Evolutionary conservation across 1,284 basidiomycete genomes (phyloP).

Genomic region (Leccinum ponderosum): DNA sequence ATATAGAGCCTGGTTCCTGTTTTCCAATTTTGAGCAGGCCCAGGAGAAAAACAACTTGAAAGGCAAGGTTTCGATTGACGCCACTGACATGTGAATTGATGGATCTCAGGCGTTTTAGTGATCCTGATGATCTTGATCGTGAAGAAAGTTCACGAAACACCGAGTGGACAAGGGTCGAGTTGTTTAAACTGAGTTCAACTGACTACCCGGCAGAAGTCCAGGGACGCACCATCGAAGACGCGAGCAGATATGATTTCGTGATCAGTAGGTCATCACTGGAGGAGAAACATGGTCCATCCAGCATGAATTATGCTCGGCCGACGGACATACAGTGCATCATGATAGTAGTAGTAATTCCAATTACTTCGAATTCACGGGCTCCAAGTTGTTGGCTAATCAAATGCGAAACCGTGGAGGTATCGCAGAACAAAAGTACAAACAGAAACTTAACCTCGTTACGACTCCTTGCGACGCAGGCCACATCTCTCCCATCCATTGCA

Average conservation of each 20-base stretch:
- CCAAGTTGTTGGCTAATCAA: neutral
- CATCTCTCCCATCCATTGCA: neutral
- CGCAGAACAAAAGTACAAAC: constrained; percentile 15
- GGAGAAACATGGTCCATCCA: neutral
- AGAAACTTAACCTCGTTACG: constrained; percentile 3
- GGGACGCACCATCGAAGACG: neutral
- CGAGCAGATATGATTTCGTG: neutral
- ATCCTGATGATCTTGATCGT: neutral
- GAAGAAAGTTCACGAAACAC: neutral
- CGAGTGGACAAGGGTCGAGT: neutral
- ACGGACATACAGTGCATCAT: neutral
- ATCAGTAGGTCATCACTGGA: neutral
- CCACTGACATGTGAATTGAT: neutral
- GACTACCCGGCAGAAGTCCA: neutral
- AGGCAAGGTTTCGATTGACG: neutral
- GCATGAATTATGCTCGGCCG: neutral
- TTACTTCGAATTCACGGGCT: neutral
- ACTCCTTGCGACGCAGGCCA: constrained; percentile 2
- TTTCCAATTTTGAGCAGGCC: neutral
- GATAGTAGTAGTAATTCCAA: neutral
- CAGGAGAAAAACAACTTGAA: neutral
- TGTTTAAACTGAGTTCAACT: neutral
- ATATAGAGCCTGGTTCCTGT: neutral
- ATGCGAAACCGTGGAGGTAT: constrained; percentile 11
- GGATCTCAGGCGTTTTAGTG: neutral